phyloP scores from a whole-genome alignment of 306 rosid genomes.

The Glycine soja region DNA sequence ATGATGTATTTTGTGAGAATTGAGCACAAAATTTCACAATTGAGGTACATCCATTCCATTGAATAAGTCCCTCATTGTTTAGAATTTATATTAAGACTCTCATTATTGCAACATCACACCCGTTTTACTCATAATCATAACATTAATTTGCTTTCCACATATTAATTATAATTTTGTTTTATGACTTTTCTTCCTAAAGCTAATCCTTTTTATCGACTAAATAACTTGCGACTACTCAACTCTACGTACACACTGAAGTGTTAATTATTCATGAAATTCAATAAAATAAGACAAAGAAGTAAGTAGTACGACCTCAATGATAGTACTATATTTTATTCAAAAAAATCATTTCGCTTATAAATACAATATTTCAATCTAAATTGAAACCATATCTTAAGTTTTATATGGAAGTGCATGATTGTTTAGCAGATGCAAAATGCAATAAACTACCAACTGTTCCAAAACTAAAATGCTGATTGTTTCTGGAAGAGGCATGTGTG shows the following conservation, averaged over 20 bases:
- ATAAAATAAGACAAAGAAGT: constrained; percentile 17
- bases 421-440: neutral
- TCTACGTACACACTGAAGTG: constrained; percentile 11
- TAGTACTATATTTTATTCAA: neutral
- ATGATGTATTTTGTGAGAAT: too few species aligned
- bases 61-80: neutral
- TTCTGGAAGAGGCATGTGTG: neutral
- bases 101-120: constrained; percentile 44
- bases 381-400: neutral
- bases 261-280: constrained; percentile 27
- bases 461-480: neutral
- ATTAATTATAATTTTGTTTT: neutral
- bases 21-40: too few species aligned
- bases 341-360: neutral
- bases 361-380: neutral
- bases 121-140: constrained; percentile 52
- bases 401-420: neutral
- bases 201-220: constrained; percentile 13
- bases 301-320: neutral
- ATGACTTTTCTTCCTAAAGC: constrained; percentile 9
- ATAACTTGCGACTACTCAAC: neutral
- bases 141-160: constrained; percentile 40
- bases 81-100: constrained; percentile 18
- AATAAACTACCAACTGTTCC: neutral
- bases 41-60: too few species aligned